Percentiles rank a stretch among this genome's conserved stretches.
phyloP scores from a whole-genome alignment of 192 early-diverging fungal species.

The Dispira simplex region DNA sequence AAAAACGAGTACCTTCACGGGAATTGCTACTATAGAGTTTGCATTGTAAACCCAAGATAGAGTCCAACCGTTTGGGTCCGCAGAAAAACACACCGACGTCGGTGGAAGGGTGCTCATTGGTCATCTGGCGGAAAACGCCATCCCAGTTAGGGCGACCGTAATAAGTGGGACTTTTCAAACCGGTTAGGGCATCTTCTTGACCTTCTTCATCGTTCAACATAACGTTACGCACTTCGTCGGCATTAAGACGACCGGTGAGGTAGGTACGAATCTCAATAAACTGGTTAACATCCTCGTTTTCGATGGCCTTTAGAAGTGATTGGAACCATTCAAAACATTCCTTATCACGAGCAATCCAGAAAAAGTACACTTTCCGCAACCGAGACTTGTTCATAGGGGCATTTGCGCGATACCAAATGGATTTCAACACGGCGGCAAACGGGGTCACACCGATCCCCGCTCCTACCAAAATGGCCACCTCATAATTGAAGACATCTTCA shows the following conservation, averaged over 20 bases:
- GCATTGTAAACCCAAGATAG: conserved; percentile 40
- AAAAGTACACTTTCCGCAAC: conserved; percentile 73
- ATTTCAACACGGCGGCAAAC: conserved; percentile 69
- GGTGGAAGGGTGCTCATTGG: conserved; percentile 44
- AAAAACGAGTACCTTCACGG: conserved; percentile 51
- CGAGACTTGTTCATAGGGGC: conserved; percentile 28
- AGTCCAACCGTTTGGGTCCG: conserved; percentile 55
- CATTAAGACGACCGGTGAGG: conserved; percentile 48
- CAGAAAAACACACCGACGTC: conserved; percentile 85
- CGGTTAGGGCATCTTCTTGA: conserved; percentile 50
- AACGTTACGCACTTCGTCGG: conserved; percentile 50
- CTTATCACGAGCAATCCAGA: conserved; percentile 75
- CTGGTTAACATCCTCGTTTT: conserved; percentile 53
- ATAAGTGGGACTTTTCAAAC: conserved; percentile 53
- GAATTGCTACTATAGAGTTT: conserved; percentile 45
- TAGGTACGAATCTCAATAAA: conserved; percentile 74
- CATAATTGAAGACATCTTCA: conserved; percentile 74
- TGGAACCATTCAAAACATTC: conserved; percentile 82
- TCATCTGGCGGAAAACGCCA: conserved; percentile 47
- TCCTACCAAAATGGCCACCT: conserved; percentile 58
- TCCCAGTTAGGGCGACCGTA: conserved; percentile 73
- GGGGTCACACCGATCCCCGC: conserved; percentile 78
- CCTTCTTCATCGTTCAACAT: conserved; percentile 45
- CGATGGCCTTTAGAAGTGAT: conserved; percentile 63
- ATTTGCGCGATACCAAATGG: conserved; percentile 57